Percentiles rank a stretch among this genome's conserved stretches.
phyloP scores from a whole-genome alignment of 768 basidiomycete genomes.

The Termitomyces titanicus region DNA sequence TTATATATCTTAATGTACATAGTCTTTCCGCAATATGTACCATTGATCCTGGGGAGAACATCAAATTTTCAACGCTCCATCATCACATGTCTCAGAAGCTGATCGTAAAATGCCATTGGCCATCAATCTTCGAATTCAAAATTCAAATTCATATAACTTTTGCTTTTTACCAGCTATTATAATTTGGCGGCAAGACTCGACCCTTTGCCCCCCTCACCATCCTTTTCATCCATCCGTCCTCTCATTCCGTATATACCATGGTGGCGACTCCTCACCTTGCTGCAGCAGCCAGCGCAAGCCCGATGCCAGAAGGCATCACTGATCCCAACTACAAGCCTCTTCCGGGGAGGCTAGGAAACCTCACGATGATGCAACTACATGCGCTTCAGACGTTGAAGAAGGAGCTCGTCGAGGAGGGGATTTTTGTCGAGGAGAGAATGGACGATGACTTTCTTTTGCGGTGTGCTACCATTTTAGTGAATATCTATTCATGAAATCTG shows the following conservation, averaged over 20 bases:
- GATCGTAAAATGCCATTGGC: not conserved
- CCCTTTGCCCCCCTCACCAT: not conserved
- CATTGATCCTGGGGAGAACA: no score
- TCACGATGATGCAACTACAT: conserved; percentile 55
- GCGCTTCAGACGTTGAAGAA: conserved; percentile 65
- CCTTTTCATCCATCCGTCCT: not conserved
- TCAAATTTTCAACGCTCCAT: no score
- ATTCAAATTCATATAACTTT: not conserved
- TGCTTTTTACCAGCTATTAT: not conserved
- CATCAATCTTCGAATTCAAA: no score
- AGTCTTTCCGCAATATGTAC: no score
- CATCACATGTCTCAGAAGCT: no score
- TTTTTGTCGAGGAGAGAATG: conserved; percentile 62
- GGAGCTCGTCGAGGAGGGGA: conserved; percentile 56
- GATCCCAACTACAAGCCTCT: conserved; percentile 61
- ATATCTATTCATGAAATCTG: not conserved
- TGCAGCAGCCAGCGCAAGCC: conserved; percentile 48
- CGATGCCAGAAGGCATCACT: conserved; percentile 55
- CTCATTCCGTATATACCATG: not conserved
- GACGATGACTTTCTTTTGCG: conserved; percentile 66
- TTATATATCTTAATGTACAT: no score
- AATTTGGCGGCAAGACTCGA: not conserved
- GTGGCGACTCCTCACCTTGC: not conserved
- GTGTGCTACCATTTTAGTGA: conserved; percentile 22
- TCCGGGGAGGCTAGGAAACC: conserved; percentile 75